Conservation (phyloP, 305 asterid genomes). For the Fraxinus xanthoxyloides region DNA sequence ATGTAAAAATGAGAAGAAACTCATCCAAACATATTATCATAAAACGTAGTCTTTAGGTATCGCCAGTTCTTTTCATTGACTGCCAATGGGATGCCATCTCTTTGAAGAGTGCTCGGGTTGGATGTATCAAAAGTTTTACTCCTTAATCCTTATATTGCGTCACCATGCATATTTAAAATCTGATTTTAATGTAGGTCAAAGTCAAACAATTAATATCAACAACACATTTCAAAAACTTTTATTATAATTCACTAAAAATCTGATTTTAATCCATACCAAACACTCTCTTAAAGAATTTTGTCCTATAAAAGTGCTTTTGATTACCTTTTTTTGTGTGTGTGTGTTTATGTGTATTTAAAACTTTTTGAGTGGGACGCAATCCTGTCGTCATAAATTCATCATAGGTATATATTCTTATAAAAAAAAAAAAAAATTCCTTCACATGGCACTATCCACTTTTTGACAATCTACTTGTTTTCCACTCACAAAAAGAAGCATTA, state of each 20-base stretch:
- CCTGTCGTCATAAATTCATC: constrained; percentile 31
- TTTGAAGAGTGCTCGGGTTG: not conserved
- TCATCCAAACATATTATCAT: not conserved
- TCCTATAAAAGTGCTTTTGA: not conserved
- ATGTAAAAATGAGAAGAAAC: not conserved
- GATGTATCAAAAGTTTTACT: not conserved
- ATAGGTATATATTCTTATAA: constrained; percentile 23
- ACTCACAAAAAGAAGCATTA: constrained; percentile 29
- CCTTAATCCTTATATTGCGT: too few relatives aligned
- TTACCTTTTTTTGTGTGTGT: not conserved
- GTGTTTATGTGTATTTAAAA: constrained; percentile 15
- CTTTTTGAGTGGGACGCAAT: constrained; percentile 19
- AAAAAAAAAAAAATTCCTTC: constrained; percentile 1
- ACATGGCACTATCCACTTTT: constrained; percentile 1
- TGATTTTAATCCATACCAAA: too few relatives aligned
- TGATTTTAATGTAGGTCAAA: too few relatives aligned
- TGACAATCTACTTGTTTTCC: constrained; percentile 38
- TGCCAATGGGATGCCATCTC: not conserved
- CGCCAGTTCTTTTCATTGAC: not conserved
- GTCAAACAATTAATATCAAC: too few relatives aligned
- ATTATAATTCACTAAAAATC: too few relatives aligned
- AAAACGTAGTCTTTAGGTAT: not conserved
- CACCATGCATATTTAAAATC: not conserved
- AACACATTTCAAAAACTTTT: too few relatives aligned
- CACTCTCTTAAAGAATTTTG: too few relatives aligned